Conservation (phyloP, 1,284 basidiomycete species). For the Chalciporus sp. region DNA sequence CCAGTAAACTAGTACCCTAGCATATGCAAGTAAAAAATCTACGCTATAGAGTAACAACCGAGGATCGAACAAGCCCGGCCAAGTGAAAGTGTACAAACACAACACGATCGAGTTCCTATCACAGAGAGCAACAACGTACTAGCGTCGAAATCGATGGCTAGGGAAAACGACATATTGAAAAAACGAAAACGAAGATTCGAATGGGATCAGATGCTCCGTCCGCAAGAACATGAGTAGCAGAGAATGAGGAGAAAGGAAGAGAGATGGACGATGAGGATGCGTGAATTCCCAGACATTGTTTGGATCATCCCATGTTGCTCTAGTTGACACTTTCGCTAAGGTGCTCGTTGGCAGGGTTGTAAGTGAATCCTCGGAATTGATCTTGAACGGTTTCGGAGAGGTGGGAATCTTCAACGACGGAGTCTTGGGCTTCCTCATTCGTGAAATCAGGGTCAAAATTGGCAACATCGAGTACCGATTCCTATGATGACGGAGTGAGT, state of each 20-base stretch:
- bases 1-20: too few species aligned
- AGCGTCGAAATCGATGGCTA: background rate
- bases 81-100: background rate
- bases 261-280: slow-evolving; percentile 12
- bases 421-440: slow-evolving; percentile 89
- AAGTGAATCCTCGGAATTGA: slow-evolving; percentile 89
- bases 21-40: too few species aligned
- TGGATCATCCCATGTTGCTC: slow-evolving; percentile 35
- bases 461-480: slow-evolving; percentile 80
- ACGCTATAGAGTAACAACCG: too few species aligned
- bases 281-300: background rate
- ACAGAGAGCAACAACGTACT: background rate
- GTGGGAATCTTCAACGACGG: slow-evolving; percentile 90
- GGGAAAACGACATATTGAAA: background rate
- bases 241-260: background rate
- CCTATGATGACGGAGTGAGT: slow-evolving; percentile 41
- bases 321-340: slow-evolving; percentile 78
- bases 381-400: slow-evolving; percentile 94
- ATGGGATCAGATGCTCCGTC: background rate
- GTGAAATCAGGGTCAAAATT: slow-evolving; percentile 98
- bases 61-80: too few species aligned
- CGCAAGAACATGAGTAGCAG: background rate
- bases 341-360: slow-evolving; percentile 80
- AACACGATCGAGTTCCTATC: background rate
- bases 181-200: background rate